phyloP scores from a whole-genome alignment of 2,329 filamentous ascomycete genomes.

The Lachnellula arida region DNA sequence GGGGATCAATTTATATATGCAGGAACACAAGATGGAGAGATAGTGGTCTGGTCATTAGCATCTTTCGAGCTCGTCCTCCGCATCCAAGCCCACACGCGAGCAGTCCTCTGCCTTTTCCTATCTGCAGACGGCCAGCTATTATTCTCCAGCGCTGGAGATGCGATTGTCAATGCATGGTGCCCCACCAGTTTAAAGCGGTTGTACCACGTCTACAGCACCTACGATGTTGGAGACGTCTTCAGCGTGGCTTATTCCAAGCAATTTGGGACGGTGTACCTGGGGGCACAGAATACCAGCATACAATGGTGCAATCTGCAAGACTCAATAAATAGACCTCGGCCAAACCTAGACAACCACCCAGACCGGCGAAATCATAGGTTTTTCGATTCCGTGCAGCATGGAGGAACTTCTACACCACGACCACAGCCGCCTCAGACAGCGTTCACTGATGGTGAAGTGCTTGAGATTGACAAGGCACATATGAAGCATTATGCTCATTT shows the following conservation, averaged over 20 bases:
- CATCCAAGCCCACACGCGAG: conserved; percentile 86
- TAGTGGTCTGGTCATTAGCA: conserved; percentile 83
- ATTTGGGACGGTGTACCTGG: conserved; percentile 80
- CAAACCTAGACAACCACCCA: conserved; percentile 64
- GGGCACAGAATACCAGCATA: conserved; percentile 90
- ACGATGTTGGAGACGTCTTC: conserved; percentile 94
- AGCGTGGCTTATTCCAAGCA: conserved; percentile 83
- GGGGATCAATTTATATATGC: conserved; percentile 81
- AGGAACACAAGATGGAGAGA: conserved; percentile 89
- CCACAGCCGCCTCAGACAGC: conserved; percentile 42
- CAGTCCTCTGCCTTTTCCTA: conserved; percentile 79
- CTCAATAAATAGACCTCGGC: conserved; percentile 52
- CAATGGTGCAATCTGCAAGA: conserved; percentile 83
- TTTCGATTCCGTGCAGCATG: conserved; percentile 90
- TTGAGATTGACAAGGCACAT: conserved; percentile 78
- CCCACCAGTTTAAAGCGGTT: conserved; percentile 69
- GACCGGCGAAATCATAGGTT: conserved; percentile 78
- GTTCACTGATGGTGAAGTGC: conserved; percentile 55
- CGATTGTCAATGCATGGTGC: conserved; percentile 91
- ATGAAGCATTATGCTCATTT: conserved; percentile 88
- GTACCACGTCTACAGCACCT: conserved; percentile 87
- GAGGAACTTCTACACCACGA: conserved; percentile 69
- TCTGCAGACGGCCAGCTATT: conserved; percentile 69
- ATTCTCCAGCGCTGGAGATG: conserved; percentile 90
- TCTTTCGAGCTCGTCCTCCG: conserved; percentile 77